Conservation (phyloP, 1,284 basidiomycete genomes). For the Tilletia setariae region DNA sequence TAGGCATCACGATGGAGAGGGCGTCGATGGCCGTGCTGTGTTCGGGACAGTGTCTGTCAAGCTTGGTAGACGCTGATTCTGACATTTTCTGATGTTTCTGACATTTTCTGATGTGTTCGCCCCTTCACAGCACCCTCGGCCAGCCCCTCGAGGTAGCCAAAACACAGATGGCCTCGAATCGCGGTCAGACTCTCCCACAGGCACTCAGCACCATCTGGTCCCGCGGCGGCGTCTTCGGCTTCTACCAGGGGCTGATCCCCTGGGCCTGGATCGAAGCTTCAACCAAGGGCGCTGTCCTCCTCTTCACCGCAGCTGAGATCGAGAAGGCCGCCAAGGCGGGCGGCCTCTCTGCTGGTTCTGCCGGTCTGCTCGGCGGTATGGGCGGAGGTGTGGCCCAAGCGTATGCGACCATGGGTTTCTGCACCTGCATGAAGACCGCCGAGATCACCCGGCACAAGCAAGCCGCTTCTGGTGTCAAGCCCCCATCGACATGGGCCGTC, state of each 20-base stretch:
- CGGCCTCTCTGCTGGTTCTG: conserved; percentile 74
- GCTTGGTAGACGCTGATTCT: neutral
- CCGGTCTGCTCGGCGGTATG: conserved; percentile 93
- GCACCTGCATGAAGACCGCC: conserved; percentile 90
- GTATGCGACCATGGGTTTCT: conserved; percentile 99
- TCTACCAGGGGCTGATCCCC: conserved; percentile 98
- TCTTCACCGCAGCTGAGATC: conserved; percentile 94
- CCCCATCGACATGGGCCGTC: conserved; percentile 81
- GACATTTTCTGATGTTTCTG: conserved; percentile 14
- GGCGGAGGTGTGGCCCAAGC: conserved; percentile 96
- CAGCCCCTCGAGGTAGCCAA: conserved; percentile 98
- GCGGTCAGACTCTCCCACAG: conserved; percentile 78
- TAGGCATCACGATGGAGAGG: conserved; percentile 55
- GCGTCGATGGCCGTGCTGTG: conserved; percentile 6
- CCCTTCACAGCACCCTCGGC: conserved; percentile 70
- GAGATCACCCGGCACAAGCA: conserved; percentile 98
- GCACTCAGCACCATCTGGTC: conserved; percentile 84
- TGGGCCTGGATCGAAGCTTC: conserved; percentile 99
- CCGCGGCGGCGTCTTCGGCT: conserved; percentile 82
- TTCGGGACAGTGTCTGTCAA: no score
- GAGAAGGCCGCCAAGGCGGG: conserved; percentile 68
- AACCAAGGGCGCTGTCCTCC: conserved; percentile 92
- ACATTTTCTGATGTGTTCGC: conserved; percentile 44
- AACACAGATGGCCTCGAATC: conserved; percentile 62
- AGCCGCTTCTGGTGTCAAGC: conserved; percentile 79